Conservation (phyloP, 179 eudicot genomes). For the Vitellaria paradoxa region DNA sequence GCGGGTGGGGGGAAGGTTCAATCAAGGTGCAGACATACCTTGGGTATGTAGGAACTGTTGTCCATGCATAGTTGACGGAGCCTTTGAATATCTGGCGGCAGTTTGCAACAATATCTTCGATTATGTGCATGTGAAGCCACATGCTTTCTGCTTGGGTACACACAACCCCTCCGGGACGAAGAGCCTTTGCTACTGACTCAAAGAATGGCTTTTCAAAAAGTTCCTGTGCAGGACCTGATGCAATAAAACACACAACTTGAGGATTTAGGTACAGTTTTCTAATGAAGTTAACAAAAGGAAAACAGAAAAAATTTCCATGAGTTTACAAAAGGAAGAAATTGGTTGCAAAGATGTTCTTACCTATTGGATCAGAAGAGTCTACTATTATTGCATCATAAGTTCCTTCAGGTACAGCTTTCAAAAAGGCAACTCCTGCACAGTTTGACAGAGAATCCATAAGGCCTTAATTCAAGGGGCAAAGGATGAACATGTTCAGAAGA, state of each 20-base stretch:
- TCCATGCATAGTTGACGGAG: conserved; percentile 98
- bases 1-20: not conserved
- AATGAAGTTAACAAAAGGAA: not conserved
- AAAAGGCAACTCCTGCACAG: conserved; percentile 75
- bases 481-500: not conserved
- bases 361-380: conserved; percentile 93
- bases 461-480: not conserved
- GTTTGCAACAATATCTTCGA: conserved; percentile 85
- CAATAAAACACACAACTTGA: not conserved
- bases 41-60: conserved; percentile 97
- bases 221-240: conserved; percentile 96
- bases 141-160: conserved; percentile 99
- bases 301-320: not conserved
- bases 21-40: conserved; percentile 40
- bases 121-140: conserved; percentile 99
- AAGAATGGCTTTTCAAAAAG: conserved; percentile 96
- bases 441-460: not conserved
- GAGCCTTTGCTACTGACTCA: conserved; percentile 80
- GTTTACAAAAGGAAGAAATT: not conserved
- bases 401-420: conserved; percentile 79
- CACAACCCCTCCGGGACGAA: conserved; percentile 96
- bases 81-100: conserved; percentile 93
- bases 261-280: not conserved
- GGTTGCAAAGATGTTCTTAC: conserved; percentile 22
- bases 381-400: conserved; percentile 89